phyloP scores from a whole-genome alignment of 2,329 filamentous ascomycete genomes.

The Furcasterigmium sp. region DNA sequence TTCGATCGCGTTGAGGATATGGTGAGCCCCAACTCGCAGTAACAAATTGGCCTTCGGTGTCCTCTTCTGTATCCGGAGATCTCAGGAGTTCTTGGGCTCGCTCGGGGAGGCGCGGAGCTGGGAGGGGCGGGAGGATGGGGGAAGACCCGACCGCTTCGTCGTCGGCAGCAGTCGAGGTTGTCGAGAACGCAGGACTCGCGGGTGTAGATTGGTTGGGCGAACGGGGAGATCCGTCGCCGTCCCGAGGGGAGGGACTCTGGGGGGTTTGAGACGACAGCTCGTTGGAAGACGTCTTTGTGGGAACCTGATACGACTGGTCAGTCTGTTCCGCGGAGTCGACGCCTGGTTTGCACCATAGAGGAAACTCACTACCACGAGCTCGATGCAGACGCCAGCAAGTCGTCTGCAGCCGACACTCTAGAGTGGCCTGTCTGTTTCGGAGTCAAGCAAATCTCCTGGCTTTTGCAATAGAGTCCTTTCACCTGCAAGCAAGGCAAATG shows the following conservation, averaged over 20 bases:
- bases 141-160: slow-evolving; percentile 50
- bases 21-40: slow-evolving; percentile 91
- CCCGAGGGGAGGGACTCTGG: slow-evolving; percentile 59
- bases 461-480: too few relatives aligned
- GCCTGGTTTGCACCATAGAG: too few relatives aligned
- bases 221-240: slow-evolving; percentile 38
- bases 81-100: slow-evolving; percentile 49
- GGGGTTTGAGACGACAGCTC: slow-evolving; percentile 41
- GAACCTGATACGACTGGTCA: slow-evolving; percentile 21
- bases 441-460: too few relatives aligned
- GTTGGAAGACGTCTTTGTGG: slow-evolving; percentile 52
- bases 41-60: slow-evolving; percentile 41
- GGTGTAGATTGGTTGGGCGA: slow-evolving; percentile 30
- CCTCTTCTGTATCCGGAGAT: slow-evolving; percentile 39
- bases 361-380: slow-evolving; percentile 47
- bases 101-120: slow-evolving; percentile 51
- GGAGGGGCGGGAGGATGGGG: slow-evolving; percentile 53
- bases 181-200: slow-evolving; percentile 55
- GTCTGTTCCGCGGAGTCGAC: neutral
- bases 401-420: slow-evolving; percentile 57
- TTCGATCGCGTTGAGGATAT: slow-evolving; percentile 62
- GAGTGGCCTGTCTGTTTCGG: too few relatives aligned
- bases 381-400: slow-evolving; percentile 56
- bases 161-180: slow-evolving; percentile 56
- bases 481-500: neutral